These are phyloP conservation scores for Allantophomopsis lycopodina DNA, from an alignment of 2,329 filamentous ascomycete genomes.

Conservation along the genomic window DNA sequence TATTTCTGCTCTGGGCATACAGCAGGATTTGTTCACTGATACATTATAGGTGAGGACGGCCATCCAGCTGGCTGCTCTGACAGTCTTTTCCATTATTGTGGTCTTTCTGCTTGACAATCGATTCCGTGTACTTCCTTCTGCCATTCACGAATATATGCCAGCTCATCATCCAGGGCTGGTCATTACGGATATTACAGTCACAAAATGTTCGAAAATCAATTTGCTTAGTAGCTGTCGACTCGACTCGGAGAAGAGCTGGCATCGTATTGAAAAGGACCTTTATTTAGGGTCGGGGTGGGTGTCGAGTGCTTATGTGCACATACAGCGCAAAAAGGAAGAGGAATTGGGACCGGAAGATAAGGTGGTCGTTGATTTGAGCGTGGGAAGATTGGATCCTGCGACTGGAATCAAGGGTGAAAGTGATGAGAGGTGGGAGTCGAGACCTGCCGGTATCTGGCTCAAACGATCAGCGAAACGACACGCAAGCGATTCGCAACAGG, in stretches of 20 bases:
- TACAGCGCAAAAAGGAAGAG: constrained; percentile 57
- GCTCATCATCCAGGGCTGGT: constrained; percentile 55
- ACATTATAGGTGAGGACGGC: constrained; percentile 27
- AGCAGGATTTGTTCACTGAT: background rate
- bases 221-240: constrained; percentile 44
- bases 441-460: constrained; percentile 56
- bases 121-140: constrained; percentile 53
- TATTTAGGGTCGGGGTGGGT: constrained; percentile 52
- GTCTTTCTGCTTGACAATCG: constrained; percentile 53
- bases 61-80: constrained; percentile 16
- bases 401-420: constrained; percentile 33
- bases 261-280: constrained; percentile 58
- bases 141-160: constrained; percentile 55
- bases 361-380: constrained; percentile 51
- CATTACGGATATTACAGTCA: constrained; percentile 56
- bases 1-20: background rate
- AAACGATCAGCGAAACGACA: constrained; percentile 32
- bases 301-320: constrained; percentile 51
- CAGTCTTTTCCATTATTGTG: constrained; percentile 37
- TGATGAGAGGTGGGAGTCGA: constrained; percentile 49
- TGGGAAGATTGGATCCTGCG: constrained; percentile 45
- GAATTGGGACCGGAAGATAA: constrained; percentile 46
- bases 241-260: constrained; percentile 39
- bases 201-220: constrained; percentile 49
- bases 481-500: constrained; percentile 27